Evolutionary conservation across 192 early-diverging fungal species (phyloP), one percentile per base, ranked within the genome.

Genomic region (Coemansia sp.): DNA sequence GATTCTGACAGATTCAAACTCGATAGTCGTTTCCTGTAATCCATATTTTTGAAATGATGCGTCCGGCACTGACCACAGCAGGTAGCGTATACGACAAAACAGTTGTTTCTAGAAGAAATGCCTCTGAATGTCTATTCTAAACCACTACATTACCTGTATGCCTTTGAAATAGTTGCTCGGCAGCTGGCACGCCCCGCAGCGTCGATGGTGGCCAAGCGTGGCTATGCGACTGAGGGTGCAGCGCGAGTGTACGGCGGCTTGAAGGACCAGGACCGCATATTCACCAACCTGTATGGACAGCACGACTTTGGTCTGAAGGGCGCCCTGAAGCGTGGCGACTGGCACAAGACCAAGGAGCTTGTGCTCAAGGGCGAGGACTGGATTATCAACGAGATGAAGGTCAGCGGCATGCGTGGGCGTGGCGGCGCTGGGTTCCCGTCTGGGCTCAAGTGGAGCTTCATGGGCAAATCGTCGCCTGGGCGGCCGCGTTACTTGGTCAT

Each of bases 291-390:
- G 44, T 99, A 99, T 74, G 91, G 90, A 10, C 87, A 88, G 73
- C 95, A 98, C 78, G 96, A 99, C 78, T 99, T 86, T 72, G 76
- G 88, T 23, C 88, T 99, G 40, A 85, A 91, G 60, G 96, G 95
- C 10, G 96, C 97, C 16, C 63, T 91, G 76, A 94, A 95, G 87
- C 92, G 96, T 63, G 96, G 97, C 61, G 96, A 99, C 86, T 99
- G 96, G 96, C 90, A 96, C 89, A 96, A 96, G 87, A 99, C 97
- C 58, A 99, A 99, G 88, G 96, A 99, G 77, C 90, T 99, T 47
- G 76, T 99, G 47, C 87, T 91, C 52, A 99, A 99, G 82, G 97
- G 97, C 61, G 88, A 95, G 72, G 91, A 94, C 63, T 99, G 95
- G 96, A 99, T 99, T 76, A 88, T 99, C 75, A 89, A 95, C 80